Conservation (phyloP, 192 early-diverging fungal species). For the Backusella psychrophila region DNA sequence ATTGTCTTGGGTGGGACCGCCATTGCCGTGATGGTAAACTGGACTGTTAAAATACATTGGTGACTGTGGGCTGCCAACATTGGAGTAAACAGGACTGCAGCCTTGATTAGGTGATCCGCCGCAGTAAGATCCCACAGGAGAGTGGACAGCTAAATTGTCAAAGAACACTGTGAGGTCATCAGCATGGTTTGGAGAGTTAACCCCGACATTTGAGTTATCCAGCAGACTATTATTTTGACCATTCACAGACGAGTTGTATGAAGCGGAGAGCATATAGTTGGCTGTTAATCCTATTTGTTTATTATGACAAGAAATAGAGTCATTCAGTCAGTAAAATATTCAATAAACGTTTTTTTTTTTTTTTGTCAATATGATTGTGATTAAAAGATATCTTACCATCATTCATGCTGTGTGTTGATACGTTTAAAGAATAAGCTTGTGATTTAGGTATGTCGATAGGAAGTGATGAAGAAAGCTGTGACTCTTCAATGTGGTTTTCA, state of each 20-base stretch:
- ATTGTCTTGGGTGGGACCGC: not conserved
- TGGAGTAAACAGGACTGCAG: not conserved
- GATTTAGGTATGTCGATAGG: constrained; percentile 10
- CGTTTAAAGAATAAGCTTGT: constrained; percentile 5
- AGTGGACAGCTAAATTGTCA: not conserved
- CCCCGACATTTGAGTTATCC: not conserved
- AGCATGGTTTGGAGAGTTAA: not conserved
- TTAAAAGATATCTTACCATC: not conserved
- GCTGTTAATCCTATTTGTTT: not conserved
- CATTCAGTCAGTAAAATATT: not conserved
- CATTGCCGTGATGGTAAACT: not conserved
- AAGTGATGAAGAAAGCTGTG: not conserved
- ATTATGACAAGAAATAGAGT: not conserved
- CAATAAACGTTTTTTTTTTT: not conserved
- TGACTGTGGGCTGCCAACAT: constrained; percentile 1
- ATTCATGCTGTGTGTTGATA: not conserved
- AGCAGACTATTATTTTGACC: not conserved
- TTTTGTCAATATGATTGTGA: no score
- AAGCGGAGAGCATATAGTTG: not conserved
- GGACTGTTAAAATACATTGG: not conserved
- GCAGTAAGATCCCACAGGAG: not conserved
- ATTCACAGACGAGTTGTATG: constrained; percentile 3
- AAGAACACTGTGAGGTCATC: constrained; percentile 8
- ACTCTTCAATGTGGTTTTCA: not conserved
- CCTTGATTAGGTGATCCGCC: not conserved